phyloP scores from a whole-genome alignment of 2,329 filamentous ascomycete genomes.

The Fusarium torulosum region DNA sequence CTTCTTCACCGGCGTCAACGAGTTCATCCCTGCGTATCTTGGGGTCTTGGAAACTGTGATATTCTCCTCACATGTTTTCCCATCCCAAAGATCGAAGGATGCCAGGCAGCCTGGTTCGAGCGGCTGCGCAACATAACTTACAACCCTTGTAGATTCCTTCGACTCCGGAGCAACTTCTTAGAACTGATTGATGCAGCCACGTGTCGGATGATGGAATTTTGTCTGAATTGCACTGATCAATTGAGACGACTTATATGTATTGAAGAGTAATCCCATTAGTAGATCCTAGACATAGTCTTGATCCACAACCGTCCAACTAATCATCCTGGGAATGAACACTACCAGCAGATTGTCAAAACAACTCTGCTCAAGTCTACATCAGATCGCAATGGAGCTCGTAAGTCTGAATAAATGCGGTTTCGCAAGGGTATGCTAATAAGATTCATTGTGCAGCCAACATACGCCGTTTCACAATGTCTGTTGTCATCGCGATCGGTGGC shows the following conservation, averaged over 20 bases:
- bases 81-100: background rate
- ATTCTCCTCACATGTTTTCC: background rate
- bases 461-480: constrained; percentile 2
- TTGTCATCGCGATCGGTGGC: constrained; percentile 2
- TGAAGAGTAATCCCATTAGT: constrained; percentile 1
- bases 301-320: background rate
- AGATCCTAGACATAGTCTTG: background rate
- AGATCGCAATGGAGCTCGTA: constrained; percentile 6
- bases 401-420: constrained; percentile 1
- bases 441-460: constrained; percentile 5
- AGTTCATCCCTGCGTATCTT: constrained; percentile 2
- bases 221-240: background rate
- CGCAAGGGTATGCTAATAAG: constrained; percentile 1
- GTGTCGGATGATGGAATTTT: constrained; percentile 10
- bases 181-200: constrained; percentile 6
- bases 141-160: constrained; percentile 5
- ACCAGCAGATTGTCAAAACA: background rate
- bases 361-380: background rate
- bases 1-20: background rate
- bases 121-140: background rate
- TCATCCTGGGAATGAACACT: constrained; percentile 2
- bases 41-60: constrained; percentile 1
- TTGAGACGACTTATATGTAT: constrained; percentile 6
- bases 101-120: constrained; percentile 3
- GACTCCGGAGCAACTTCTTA: constrained; percentile 6